Evolutionary conservation across 345 rosid genomes (phyloP), one percentile per base, ranked within the genome.

Genomic region (Moricandia arvensis): DNA sequence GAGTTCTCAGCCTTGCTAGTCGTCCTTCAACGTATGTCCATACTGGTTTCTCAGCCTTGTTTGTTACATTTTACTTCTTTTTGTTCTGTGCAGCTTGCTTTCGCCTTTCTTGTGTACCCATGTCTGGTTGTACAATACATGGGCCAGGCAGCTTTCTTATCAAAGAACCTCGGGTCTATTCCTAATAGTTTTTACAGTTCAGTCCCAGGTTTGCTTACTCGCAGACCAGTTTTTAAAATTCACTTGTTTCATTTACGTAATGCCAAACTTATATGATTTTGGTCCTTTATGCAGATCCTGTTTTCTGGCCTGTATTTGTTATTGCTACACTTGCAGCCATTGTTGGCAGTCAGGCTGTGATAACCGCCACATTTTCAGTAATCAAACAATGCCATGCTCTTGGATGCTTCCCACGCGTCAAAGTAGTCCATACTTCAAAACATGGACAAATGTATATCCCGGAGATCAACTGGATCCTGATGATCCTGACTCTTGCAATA

Each of bases 101-200:
- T 93, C 75, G 83, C 85, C 18, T 75, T 84, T 75, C 82, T 87
- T 21, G 77, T 93, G 75, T 93, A 93, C 81, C 98, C 97, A 10
- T 91, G 97, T 83, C 84, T 93, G 89, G 96, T 91, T 74, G 85
- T 91, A 68, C 98, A 93, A 80, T 93, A 93, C 85, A 91, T 93
- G 98, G 98, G 96, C 45, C 98, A 93, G 80, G 96, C 97, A 81
- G 97, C 98, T 35, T 93, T 82, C 85, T 85, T 93, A 73, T 93
- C 98, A 33, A 90, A 83, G 83, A 73, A 91, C 81, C 83, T 80
- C 17, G 17, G 16, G 1, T 82, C 81, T 27, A 67, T 90, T 45
- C 30, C 80, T 27, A 37, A 86, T 79, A 86, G 89, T 79, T 93
- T 93, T 78, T 93, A 82, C 80, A 78, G 77, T 72, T 91, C 98